Base-by-base conservation (phyloP, 768 basidiomycete species). In the Tricholoma hemisulphureum region DNA sequence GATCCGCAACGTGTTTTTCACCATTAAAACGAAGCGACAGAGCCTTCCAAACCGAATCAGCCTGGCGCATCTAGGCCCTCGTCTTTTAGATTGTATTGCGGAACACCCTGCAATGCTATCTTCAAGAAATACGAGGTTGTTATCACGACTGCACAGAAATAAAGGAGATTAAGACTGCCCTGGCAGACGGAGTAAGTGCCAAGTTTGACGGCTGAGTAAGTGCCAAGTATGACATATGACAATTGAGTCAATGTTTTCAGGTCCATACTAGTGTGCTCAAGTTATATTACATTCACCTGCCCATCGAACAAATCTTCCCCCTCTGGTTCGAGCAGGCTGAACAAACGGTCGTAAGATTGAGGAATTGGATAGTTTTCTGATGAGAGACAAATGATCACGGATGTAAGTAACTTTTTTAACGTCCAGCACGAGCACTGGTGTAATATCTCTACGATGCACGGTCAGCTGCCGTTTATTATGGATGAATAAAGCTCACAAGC, bases 221-320 rank as follows among this genome's bases (percentile, higher is more conserved):
- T n/a, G n/a, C n/a, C n/a, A 48, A 41, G 37, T 58, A 54, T 53
- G 58, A 58, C 61, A 37, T 50, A 57, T 55, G 55, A 60, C 55
- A 53, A 37, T 51, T 39, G 41, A 62, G 45, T 23, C 48, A 31
- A 32, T n/a, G 26, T 14, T 46, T 43, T 54, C 48, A 34, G 50
- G 53, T 55, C 39, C 29, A 56, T 43, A 48, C 18, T 21, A 28
- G 31, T 53, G 11, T 57, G 48, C 45, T 56, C 51, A 53, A 49
- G 32, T 62, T 48, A 48, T 53, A 55, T 55, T 64, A 55, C 57
- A 58, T 64, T 62, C 61, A 64, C 63, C 59, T 65, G 59, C 52
- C 63, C 59, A 61, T 62, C 58, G 48, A 59, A 65, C 59, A 65
- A 21, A 51, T 58, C 50, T 58, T 57, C 21, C 50, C 29, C 46